Percentiles rank a stretch among this genome's conserved stretches.
Conservation (phyloP, 169 alveolate species). For the Neospora caninum region DNA sequence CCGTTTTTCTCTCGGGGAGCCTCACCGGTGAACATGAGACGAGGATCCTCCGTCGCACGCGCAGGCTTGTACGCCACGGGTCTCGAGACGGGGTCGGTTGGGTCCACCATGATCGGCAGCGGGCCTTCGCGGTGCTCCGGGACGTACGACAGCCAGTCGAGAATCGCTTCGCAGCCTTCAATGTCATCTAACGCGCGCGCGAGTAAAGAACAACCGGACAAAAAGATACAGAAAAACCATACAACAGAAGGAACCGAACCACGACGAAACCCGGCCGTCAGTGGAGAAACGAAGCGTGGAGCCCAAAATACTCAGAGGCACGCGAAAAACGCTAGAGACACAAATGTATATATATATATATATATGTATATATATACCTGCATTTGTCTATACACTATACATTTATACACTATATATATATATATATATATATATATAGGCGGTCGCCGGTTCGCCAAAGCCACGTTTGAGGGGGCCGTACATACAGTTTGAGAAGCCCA, state of each 20-base stretch:
- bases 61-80: constrained; percentile 64
- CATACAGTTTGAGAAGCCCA: too few relatives aligned
- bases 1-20: too few relatives aligned
- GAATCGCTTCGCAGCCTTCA: constrained; percentile 80
- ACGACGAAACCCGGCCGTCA: background rate
- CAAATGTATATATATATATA: background rate
- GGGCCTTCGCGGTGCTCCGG: constrained; percentile 81
- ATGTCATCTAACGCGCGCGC: constrained; percentile 68
- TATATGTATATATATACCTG: background rate
- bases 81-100: constrained; percentile 69
- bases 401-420: background rate
- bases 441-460: too few relatives aligned
- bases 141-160: constrained; percentile 81
- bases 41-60: constrained; percentile 73
- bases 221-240: background rate
- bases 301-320: too few relatives aligned
- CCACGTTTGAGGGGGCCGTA: too few relatives aligned
- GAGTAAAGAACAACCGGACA: background rate
- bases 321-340: too few relatives aligned
- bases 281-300: background rate
- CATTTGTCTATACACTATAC: background rate
- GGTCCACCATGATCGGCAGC: constrained; percentile 76
- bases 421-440: background rate
- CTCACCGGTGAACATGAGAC: constrained; percentile 78
- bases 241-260: background rate